A percentile compares a stretch with the other conserved stretches of the same genome.
These are phyloP conservation scores for Suhomyces sp. DNA, from an alignment of 805 yeast species.

Conservation along the genomic window DNA sequence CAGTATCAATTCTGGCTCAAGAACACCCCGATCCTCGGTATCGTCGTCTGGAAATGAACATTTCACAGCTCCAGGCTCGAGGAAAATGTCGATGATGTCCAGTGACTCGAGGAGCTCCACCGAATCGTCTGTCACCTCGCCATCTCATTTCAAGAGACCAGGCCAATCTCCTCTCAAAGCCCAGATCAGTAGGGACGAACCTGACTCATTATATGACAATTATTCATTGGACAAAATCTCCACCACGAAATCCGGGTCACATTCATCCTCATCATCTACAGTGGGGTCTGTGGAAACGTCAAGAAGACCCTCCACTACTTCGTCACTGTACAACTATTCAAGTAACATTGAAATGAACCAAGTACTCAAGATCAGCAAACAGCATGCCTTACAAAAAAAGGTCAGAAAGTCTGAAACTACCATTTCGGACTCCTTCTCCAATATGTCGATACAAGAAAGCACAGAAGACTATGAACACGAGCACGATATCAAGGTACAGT, in stretches of 20 bases:
- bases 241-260: neutral
- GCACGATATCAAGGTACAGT: slow-evolving; percentile 2
- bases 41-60: slow-evolving; percentile 2
- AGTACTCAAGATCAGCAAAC: slow-evolving; percentile 13
- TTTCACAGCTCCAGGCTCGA: neutral
- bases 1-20: neutral
- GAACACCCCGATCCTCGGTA: slow-evolving; percentile 3
- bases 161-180: neutral
- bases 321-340: slow-evolving; percentile 9
- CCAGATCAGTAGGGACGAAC: neutral
- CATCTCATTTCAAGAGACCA: neutral
- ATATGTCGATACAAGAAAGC: slow-evolving; percentile 3
- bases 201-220: slow-evolving; percentile 1
- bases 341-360: slow-evolving; percentile 14
- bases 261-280: slow-evolving; percentile 1
- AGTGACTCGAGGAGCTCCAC: slow-evolving; percentile 4
- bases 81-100: slow-evolving; percentile 6
- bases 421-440: neutral
- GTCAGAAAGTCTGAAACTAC: neutral
- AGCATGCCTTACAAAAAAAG: slow-evolving; percentile 2
- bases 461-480: slow-evolving; percentile 6
- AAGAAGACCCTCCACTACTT: slow-evolving; percentile 4
- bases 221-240: neutral
- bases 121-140: slow-evolving; percentile 5
- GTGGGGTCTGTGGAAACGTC: slow-evolving; percentile 4